Percentiles rank a stretch among this genome's conserved stretches.
phyloP scores from a whole-genome alignment of 805 yeast genomes.

The Zygoascus biomembranicola region DNA sequence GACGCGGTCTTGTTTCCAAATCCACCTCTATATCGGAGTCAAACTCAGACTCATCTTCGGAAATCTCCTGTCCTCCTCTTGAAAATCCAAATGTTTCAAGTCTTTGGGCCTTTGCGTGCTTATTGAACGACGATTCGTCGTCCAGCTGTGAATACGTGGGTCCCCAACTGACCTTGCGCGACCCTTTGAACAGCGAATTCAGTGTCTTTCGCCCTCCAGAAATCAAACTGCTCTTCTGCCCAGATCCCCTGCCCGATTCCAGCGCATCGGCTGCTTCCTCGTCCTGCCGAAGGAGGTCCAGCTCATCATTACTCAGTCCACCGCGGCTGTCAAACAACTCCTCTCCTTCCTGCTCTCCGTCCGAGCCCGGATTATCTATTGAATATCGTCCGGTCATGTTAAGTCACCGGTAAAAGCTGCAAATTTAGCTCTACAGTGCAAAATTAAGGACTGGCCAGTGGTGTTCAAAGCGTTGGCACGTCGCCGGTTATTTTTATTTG shows the following conservation, averaged over 20 bases:
- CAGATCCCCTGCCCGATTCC: neutral
- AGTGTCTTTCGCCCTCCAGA: neutral
- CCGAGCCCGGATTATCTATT: conserved; percentile 9
- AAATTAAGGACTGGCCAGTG: too few relatives aligned
- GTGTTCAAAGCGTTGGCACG: too few relatives aligned
- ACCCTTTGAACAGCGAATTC: neutral
- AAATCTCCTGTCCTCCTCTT: neutral
- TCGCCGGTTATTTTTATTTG: too few relatives aligned
- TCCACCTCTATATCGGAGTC: conserved; percentile 17
- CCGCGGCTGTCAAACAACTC: conserved; percentile 12
- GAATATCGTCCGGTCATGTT: conserved; percentile 8
- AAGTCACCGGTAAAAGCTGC: too few relatives aligned
- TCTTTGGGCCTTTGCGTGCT: conserved; percentile 1
- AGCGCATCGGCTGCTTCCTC: conserved; percentile 14
- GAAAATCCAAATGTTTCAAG: conserved; percentile 6
- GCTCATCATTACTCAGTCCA: conserved; percentile 13
- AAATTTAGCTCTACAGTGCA: too few relatives aligned
- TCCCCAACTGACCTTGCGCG: neutral
- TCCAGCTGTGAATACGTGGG: neutral
- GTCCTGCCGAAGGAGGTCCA: conserved; percentile 15
- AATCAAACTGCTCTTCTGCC: neutral
- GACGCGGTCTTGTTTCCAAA: conserved; percentile 15
- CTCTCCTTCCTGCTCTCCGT: conserved; percentile 12
- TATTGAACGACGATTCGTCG: neutral
- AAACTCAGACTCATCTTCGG: conserved; percentile 4